These are phyloP conservation scores for Penicillium taxi DNA, from an alignment of 495 filamentous ascomycete species.

Conservation along the genomic window DNA sequence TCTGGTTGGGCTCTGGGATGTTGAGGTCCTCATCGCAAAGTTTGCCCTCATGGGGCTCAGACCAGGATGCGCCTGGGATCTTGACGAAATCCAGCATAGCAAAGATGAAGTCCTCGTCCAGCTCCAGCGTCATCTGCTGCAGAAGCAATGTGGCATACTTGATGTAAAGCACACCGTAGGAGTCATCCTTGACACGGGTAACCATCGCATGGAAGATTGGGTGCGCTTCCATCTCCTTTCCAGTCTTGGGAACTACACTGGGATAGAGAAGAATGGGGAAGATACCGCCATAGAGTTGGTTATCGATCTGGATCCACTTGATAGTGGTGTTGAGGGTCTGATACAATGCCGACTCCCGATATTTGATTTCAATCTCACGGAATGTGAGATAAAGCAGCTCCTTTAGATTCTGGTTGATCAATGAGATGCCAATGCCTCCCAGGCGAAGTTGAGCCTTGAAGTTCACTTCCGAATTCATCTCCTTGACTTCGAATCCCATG, in stretches of 20 bases:
- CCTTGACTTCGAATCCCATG: slow-evolving; percentile 85
- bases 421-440: slow-evolving; percentile 85
- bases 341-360: slow-evolving; percentile 82
- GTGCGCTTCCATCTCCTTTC: slow-evolving; percentile 93
- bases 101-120: slow-evolving; percentile 97
- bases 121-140: slow-evolving; percentile 96
- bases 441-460: slow-evolving; percentile 83
- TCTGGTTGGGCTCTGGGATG: slow-evolving; percentile 83
- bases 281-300: slow-evolving; percentile 95
- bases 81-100: slow-evolving; percentile 93
- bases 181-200: slow-evolving; percentile 94
- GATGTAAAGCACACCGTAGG: slow-evolving; percentile 95
- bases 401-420: slow-evolving; percentile 85
- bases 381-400: slow-evolving; percentile 92
- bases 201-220: slow-evolving; percentile 88
- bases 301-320: slow-evolving; percentile 99
- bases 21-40: slow-evolving; percentile 84
- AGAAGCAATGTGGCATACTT: slow-evolving; percentile 92
- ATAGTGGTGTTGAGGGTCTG: slow-evolving; percentile 83
- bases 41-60: slow-evolving; percentile 69
- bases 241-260: slow-evolving; percentile 96
- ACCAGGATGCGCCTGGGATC: slow-evolving; percentile 87
- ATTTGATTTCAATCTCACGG: slow-evolving; percentile 85
- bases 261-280: slow-evolving; percentile 97
- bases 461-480: slow-evolving; percentile 73